Base-by-base conservation (phyloP, 345 rosid genomes). In the Trapa bicornis region DNA sequence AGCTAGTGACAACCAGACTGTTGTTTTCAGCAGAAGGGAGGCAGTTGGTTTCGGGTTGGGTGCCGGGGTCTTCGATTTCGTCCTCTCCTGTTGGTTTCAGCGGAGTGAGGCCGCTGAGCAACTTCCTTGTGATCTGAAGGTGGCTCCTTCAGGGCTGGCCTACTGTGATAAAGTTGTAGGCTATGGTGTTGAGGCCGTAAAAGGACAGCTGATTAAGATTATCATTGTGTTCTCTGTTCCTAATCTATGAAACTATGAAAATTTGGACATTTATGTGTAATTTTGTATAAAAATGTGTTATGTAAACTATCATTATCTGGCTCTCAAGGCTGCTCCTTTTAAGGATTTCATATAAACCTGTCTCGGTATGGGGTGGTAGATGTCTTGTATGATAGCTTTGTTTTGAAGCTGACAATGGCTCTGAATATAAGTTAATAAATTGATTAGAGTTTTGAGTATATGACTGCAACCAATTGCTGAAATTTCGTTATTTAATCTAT, bases 161-260 rank as follows among this genome's bases (percentile, higher is more conserved):
- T 93, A 82, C 32, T 89, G 89, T 67, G 98, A 93, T 71, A 82
- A 80, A 75, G 84, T 81, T 42, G 82, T 88, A 45, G 98, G 97
- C 37, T 72, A 62, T 67, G 98, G 98, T 53, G 85, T 92, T 64
- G 81, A 83, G 80, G 89, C 96, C 54, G 74, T 80, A 61, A 89
- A 85, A 72, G 97, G 97, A 10, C 96, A 93, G 65, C 76, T 89
- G 58, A 88, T 93, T 74, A 89, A 89, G 97, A 97, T 88, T 52
- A 22, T 22, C 29, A 57, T 11, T 37, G 0, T 48, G 16, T 32
- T 37, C 0, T 45, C 5, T n/a, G 13, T 68, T 35, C 22, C 32
- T 32, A 33, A 32, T 32, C 15, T 15, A 11, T 33, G 1, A 12
- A 35, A 35, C n/a, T 15, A 1, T 41, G 9, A 33, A 33, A 50